These are phyloP conservation scores for Backusella mclennaniae DNA, from an alignment of 192 early-diverging fungal genomes.

Conservation along the genomic window DNA sequence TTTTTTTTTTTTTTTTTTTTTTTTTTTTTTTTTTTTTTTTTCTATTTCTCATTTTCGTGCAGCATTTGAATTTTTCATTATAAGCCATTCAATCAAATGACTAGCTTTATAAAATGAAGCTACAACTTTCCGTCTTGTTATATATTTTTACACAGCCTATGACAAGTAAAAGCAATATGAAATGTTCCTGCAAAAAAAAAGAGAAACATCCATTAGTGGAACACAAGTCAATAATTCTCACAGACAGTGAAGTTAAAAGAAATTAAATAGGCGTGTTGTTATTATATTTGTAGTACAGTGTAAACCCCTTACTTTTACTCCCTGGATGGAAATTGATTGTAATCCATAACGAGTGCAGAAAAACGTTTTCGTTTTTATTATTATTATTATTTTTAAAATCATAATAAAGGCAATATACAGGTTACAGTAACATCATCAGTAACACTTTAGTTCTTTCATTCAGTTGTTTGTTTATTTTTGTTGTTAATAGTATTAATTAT, in stretches of 20 bases:
- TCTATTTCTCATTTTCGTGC: neutral
- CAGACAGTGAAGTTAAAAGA: neutral
- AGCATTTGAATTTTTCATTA: neutral
- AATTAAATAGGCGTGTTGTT: constrained; percentile 5
- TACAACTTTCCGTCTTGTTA: neutral
- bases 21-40: neutral
- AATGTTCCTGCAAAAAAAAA: neutral
- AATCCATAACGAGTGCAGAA: neutral
- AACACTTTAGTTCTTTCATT: neutral
- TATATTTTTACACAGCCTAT: neutral
- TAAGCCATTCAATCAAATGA: neutral
- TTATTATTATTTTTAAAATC: neutral
- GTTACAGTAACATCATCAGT: neutral
- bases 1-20: no score
- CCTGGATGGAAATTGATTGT: neutral
- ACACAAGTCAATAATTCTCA: neutral
- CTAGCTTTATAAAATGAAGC: neutral
- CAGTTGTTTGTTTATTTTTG: neutral
- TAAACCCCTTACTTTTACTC: constrained; percentile 1
- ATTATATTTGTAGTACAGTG: neutral
- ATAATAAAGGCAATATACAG: neutral
- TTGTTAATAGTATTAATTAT: neutral
- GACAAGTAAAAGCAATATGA: neutral
- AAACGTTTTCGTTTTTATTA: neutral
- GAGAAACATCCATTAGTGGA: neutral